Percentiles rank a stretch among this genome's conserved stretches.
phyloP scores from a whole-genome alignment of 345 rosid species.

The Syzygium grande region DNA sequence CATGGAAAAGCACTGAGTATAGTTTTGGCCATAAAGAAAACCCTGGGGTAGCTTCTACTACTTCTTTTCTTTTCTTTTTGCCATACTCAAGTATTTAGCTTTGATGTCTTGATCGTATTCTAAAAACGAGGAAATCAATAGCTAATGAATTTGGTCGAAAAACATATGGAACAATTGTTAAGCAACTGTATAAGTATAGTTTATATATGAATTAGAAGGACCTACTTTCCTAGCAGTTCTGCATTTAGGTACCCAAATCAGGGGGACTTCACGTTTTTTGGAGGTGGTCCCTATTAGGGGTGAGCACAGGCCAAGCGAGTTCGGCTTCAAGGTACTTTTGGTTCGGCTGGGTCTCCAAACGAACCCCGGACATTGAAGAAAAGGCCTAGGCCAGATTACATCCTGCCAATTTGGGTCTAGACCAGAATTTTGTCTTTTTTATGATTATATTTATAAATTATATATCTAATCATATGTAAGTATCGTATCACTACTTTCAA shows the following conservation, averaged over 20 bases:
- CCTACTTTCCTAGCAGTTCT: not conserved
- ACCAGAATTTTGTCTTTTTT: not conserved
- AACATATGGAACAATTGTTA: not conserved
- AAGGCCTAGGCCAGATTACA: not conserved
- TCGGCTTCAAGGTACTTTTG: not conserved
- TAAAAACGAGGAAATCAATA: not conserved
- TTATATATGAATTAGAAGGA: not conserved
- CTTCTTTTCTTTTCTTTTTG: not conserved
- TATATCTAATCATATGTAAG: not conserved
- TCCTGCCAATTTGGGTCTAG: not conserved
- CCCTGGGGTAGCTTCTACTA: not conserved
- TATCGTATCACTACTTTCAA: not conserved
- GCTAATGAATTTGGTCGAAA: not conserved
- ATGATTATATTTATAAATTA: not conserved
- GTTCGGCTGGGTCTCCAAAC: not conserved
- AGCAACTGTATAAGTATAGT: not conserved
- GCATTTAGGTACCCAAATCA: not conserved
- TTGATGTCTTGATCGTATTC: not conserved
- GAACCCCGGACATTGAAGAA: too few relatives aligned
- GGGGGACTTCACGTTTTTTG: not conserved
- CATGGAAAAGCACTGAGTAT: not conserved
- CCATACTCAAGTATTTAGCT: not conserved
- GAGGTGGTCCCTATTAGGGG: not conserved
- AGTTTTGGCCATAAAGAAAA: not conserved
- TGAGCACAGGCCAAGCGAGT: not conserved